These are phyloP conservation scores for Arbutus unedo DNA, from an alignment of 148 eudicot genomes.

Conservation along the genomic window DNA sequence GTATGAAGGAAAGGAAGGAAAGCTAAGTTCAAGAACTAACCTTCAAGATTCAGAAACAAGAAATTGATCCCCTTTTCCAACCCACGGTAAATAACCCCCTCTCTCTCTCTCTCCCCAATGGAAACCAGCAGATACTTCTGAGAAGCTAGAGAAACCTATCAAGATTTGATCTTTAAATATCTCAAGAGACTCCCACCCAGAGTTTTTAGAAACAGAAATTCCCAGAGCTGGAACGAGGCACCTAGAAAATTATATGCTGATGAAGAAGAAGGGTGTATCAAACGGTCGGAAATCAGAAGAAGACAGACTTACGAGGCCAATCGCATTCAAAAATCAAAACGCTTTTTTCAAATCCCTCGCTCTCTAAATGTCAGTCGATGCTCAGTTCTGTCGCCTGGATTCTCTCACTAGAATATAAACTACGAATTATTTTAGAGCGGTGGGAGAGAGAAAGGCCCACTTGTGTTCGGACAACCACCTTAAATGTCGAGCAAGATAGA, in stretches of 20 bases:
- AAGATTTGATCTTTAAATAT: neutral
- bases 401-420: constrained; percentile 10
- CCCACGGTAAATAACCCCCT: neutral
- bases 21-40: constrained; percentile 35
- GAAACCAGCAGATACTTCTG: neutral
- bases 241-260: constrained; percentile 18
- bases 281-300: constrained; percentile 32
- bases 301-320: neutral
- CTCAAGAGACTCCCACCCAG: neutral
- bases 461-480: neutral
- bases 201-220: constrained; percentile 6
- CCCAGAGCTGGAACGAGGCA: constrained; percentile 2
- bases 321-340: constrained; percentile 26
- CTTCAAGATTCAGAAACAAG: constrained; percentile 41
- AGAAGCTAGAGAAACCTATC: neutral
- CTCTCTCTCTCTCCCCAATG: neutral
- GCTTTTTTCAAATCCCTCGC: neutral
- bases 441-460: neutral
- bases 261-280: constrained; percentile 6
- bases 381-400: constrained; percentile 9
- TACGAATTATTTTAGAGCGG: neutral
- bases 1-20: constrained; percentile 15
- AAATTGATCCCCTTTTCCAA: constrained; percentile 32
- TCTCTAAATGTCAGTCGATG: constrained; percentile 14
- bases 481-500: constrained; percentile 9